Percentiles rank a stretch among this genome's conserved stretches.
phyloP scores from a whole-genome alignment of 2,329 filamentous ascomycete species.

The Coniochaeta ligniaria region DNA sequence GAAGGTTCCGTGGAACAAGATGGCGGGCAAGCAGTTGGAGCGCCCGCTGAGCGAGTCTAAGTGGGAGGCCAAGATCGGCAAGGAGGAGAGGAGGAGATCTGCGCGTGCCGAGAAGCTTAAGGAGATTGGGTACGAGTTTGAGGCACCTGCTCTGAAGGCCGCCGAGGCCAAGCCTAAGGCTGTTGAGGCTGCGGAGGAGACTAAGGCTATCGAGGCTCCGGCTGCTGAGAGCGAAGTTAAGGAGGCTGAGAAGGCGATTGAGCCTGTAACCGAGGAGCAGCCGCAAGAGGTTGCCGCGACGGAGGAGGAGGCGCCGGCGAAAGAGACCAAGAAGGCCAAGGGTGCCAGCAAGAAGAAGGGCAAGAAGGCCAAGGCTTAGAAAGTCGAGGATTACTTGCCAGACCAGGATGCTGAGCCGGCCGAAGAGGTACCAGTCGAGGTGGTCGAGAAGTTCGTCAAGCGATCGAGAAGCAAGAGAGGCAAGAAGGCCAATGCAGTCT shows the following conservation, averaged over 20 bases:
- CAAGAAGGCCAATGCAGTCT: slow-evolving; percentile 22
- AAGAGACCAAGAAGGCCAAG: slow-evolving; percentile 21
- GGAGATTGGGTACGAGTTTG: slow-evolving; percentile 77
- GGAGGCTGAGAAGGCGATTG: slow-evolving; percentile 28
- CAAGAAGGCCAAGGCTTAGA: slow-evolving; percentile 20
- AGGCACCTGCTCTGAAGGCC: slow-evolving; percentile 63
- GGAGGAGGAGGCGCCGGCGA: slow-evolving; percentile 24
- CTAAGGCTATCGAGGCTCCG: slow-evolving; percentile 26
- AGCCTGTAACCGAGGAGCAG: slow-evolving; percentile 16
- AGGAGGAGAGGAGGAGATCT: slow-evolving; percentile 64
- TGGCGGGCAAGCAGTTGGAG: slow-evolving; percentile 69
- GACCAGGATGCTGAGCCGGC: slow-evolving; percentile 8
- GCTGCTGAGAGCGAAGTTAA: slow-evolving; percentile 13
- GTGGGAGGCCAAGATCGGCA: slow-evolving; percentile 72
- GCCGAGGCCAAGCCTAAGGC: slow-evolving; percentile 21
- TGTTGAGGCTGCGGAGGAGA: slow-evolving; percentile 24
- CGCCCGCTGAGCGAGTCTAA: slow-evolving; percentile 63
- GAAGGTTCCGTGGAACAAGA: slow-evolving; percentile 77
- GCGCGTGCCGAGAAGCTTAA: slow-evolving; percentile 69
- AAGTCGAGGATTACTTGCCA: slow-evolving; percentile 6
- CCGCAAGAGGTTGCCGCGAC: slow-evolving; percentile 13
- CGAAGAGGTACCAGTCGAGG: background rate
- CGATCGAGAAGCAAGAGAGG: background rate
- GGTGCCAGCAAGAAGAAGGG: slow-evolving; percentile 13
- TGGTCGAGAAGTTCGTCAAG: background rate